Conservation (phyloP, 371 early-diverging fungal genomes). For the Smittium mucronatum region DNA sequence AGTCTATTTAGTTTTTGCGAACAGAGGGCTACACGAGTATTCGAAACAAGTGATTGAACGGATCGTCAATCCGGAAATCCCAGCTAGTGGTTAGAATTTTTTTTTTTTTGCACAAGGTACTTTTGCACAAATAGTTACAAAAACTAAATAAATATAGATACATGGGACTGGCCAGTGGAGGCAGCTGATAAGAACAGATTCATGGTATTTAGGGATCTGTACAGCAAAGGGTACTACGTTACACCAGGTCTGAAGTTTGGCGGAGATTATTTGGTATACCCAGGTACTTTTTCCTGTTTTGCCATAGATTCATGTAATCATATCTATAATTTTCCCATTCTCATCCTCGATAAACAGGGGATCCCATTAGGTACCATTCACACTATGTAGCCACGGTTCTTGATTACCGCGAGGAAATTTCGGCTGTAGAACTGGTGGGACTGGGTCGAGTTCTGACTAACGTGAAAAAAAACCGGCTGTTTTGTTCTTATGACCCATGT, state of each 20-base stretch:
- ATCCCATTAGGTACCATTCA: slow-evolving; percentile 35
- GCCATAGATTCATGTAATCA: not conserved
- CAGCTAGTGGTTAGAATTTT: no score
- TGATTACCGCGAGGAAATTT: slow-evolving; percentile 11
- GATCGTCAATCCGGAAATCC: no score
- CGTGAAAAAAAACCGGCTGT: slow-evolving; percentile 32
- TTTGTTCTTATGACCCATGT: slow-evolving; percentile 26
- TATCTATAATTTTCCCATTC: not conserved
- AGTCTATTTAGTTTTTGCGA: no score
- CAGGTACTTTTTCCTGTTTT: slow-evolving; percentile 20
- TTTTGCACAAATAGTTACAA: no score
- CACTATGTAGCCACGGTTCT: slow-evolving; percentile 28
- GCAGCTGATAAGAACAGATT: slow-evolving; percentile 16
- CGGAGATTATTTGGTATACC: slow-evolving; percentile 38
- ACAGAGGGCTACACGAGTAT: no score
- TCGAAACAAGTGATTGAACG: no score
- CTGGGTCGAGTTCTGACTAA: slow-evolving; percentile 31
- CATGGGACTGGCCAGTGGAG: slow-evolving; percentile 20
- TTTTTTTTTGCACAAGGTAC: no score
- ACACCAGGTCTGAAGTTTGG: slow-evolving; percentile 38
- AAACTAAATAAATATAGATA: not conserved
- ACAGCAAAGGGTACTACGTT: slow-evolving; percentile 30
- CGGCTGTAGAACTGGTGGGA: slow-evolving; percentile 25
- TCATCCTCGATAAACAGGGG: slow-evolving; percentile 27
- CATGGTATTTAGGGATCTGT: slow-evolving; percentile 29